Percentiles rank a stretch among this genome's conserved stretches.
These are phyloP conservation scores for Tilletia caries DNA, from an alignment of 1,284 basidiomycete genomes.

Conservation along the genomic window DNA sequence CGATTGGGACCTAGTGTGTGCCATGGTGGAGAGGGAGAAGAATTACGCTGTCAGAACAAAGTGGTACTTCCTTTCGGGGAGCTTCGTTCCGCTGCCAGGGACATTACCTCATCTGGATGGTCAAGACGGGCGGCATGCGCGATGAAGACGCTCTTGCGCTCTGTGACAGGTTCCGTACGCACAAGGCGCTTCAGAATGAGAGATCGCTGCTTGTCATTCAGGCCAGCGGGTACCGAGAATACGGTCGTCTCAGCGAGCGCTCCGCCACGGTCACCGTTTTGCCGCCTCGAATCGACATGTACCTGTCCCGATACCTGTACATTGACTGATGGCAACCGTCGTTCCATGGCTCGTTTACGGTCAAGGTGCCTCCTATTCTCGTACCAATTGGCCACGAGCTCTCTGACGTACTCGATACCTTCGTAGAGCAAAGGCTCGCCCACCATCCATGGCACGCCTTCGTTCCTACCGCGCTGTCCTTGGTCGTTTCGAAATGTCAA, in stretches of 20 bases:
- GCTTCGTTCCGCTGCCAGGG: background rate
- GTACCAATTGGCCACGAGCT: constrained; percentile 42
- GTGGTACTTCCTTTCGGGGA: background rate
- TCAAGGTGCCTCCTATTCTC: background rate
- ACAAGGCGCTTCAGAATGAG: constrained; percentile 24
- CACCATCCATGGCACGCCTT: constrained; percentile 29
- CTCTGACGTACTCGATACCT: constrained; percentile 50
- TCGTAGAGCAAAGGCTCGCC: constrained; percentile 52
- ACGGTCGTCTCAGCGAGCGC: background rate
- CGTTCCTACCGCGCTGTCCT: constrained; percentile 19
- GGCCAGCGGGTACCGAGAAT: background rate
- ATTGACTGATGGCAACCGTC: background rate
- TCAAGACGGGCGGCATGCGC: constrained; percentile 45
- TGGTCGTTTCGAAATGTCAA: background rate
- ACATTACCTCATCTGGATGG: constrained; percentile 40
- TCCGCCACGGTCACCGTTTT: background rate
- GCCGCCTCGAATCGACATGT: background rate
- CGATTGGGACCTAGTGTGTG: constrained; percentile 31
- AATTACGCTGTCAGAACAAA: no score
- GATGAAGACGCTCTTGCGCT: constrained; percentile 53
- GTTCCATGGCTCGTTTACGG: background rate
- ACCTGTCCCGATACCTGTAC: background rate
- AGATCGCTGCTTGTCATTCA: background rate
- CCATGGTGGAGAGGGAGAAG: constrained; percentile 16
- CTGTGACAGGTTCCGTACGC: constrained; percentile 41